Conservation (phyloP, 2,329 filamentous ascomycete species). For the Neurospora crassa region DNA sequence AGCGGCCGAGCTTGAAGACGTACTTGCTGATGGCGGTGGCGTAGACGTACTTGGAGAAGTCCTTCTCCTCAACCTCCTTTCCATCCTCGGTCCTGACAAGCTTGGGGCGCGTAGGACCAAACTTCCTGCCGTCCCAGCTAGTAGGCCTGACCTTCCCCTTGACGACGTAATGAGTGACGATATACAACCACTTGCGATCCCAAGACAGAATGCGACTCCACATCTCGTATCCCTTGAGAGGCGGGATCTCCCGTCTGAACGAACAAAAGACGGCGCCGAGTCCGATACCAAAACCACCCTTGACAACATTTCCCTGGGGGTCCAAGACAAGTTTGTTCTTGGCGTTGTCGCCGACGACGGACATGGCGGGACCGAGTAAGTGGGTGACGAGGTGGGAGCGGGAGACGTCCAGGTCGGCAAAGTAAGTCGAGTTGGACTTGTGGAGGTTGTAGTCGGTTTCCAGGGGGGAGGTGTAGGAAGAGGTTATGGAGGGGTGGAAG, state of each 20-base stretch:
- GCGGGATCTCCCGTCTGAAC: constrained; percentile 65
- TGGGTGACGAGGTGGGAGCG: constrained; percentile 72
- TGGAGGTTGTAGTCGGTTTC: constrained; percentile 32
- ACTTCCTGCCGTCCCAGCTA: constrained; percentile 39
- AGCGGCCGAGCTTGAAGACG: constrained; percentile 69
- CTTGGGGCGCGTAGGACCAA: constrained; percentile 21
- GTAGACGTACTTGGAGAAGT: constrained; percentile 55
- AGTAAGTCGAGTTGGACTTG: constrained; percentile 59
- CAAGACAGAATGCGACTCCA: constrained; percentile 62
- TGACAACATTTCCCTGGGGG: constrained; percentile 38
- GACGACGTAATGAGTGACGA: constrained; percentile 64
- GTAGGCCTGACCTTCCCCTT: constrained; percentile 47
- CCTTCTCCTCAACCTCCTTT: constrained; percentile 26
- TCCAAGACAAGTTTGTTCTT: constrained; percentile 40
- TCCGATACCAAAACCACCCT: constrained; percentile 50
- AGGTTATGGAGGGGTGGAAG: constrained; percentile 27
- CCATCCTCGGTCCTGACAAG: constrained; percentile 6
- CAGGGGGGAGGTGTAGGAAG: constrained; percentile 22
- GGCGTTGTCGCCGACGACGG: constrained; percentile 39
- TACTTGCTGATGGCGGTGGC: constrained; percentile 71
- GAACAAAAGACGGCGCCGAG: constrained; percentile 65
- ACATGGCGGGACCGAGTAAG: constrained; percentile 51
- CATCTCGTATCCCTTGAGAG: constrained; percentile 62
- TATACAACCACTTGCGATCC: constrained; percentile 77
- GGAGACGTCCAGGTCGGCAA: constrained; percentile 73